Evolutionary conservation across 495 filamentous ascomycete species (phyloP), one percentile per base, ranked within the genome.

Genomic region (Peziza echinospora): DNA sequence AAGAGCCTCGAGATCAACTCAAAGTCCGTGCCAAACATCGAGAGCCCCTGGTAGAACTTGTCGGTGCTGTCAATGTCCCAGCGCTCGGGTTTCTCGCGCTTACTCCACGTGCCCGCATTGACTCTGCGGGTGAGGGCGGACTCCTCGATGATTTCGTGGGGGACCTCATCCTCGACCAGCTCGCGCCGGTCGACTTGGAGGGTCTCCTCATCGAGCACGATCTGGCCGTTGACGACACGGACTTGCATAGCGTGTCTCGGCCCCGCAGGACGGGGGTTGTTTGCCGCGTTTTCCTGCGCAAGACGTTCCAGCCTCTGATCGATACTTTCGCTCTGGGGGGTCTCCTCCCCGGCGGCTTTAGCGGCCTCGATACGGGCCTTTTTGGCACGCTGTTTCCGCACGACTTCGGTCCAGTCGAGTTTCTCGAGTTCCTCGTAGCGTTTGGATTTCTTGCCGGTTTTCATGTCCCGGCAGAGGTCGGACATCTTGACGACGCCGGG

Each of bases 21-120:
- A 58, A 96, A 96, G 59, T 96, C 85, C 0, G 85, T 93, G 23
- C 89, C 91, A 58, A 91, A 93, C 71, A 82, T 84, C 23, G 71
- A 65, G 2, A 97, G 66, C 0, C 78, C 79, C 17, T 80, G 68
- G 59, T 92, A 96, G 63, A 96, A 96, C 23, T 75, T 63, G 24
- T 87, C 82, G 2, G 82, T 93, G 42, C 76, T 67, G 8, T 77
- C 76, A 21, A 75, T 72, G 43, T 75, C 72, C 89, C 89, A 97
- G 2, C 72, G 68, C 47, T 82, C 71, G 10, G 73, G 71, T 55
- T 79, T 77, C 44, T 77, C 70, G 3, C 71, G 71, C 48, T 81
- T 83, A 26, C 82, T 67, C 56, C 73, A 86, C 10, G 78, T 81
- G 10, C 69, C 65, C 11, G 78, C 75, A 25, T 80, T 97, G 51